These are phyloP conservation scores for Diaporthe eres DNA, from an alignment of 2,329 filamentous ascomycete genomes.

Conservation along the genomic window DNA sequence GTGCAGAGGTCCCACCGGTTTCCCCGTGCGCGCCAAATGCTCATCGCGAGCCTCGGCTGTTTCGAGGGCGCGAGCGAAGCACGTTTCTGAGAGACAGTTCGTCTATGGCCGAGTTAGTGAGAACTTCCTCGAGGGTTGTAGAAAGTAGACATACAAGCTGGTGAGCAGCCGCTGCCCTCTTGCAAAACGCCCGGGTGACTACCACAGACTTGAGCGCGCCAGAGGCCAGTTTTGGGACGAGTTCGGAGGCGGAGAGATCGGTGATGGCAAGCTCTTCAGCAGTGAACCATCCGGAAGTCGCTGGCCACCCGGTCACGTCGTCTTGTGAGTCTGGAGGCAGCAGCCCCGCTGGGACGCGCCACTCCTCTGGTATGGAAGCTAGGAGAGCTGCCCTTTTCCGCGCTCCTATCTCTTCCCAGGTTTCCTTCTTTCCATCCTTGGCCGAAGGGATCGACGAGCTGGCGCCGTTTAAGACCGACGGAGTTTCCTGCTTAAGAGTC, in stretches of 20 bases:
- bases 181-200: constrained; percentile 56
- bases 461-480: no score
- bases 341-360: constrained; percentile 66
- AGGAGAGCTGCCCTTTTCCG: constrained; percentile 59
- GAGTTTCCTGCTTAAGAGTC: constrained; percentile 4
- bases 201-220: constrained; percentile 54
- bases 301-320: constrained; percentile 70
- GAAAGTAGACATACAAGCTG: constrained; percentile 49
- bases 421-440: background rate
- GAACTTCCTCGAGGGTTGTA: background rate
- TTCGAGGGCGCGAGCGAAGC: constrained; percentile 57
- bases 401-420: constrained; percentile 59
- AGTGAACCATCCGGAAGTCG: constrained; percentile 72
- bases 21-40: constrained; percentile 61
- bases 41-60: constrained; percentile 65
- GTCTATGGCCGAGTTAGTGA: constrained; percentile 48
- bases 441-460: background rate
- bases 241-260: constrained; percentile 49
- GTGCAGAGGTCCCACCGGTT: constrained; percentile 73
- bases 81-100: constrained; percentile 67
- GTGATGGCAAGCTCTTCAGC: constrained; percentile 57
- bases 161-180: constrained; percentile 55
- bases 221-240: constrained; percentile 53
- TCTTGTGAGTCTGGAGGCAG: constrained; percentile 67
- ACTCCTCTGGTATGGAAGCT: constrained; percentile 69